Conservation (phyloP, 2,329 filamentous ascomycete species). For the Coniella lustricola region DNA sequence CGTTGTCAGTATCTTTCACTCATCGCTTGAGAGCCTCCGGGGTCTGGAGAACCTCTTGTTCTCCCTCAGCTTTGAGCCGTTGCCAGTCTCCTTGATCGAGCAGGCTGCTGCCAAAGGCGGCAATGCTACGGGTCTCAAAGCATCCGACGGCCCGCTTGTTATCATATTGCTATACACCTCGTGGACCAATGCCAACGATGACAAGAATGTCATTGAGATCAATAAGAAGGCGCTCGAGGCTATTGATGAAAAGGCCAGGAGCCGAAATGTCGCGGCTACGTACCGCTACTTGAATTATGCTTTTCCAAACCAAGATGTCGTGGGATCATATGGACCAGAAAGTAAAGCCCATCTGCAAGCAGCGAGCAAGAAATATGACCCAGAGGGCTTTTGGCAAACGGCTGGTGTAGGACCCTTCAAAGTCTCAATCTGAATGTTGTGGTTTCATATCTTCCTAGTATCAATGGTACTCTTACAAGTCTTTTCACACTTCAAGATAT, state of each 20-base stretch:
- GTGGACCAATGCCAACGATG: neutral
- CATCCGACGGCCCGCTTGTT: neutral
- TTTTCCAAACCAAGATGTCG: slow-evolving; percentile 6
- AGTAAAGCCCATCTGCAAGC: slow-evolving; percentile 5
- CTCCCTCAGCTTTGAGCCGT: neutral
- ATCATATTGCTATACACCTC: neutral
- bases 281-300: slow-evolving; percentile 14
- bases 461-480: no score
- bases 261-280: neutral
- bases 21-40: neutral
- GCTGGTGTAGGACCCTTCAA: neutral
- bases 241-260: neutral
- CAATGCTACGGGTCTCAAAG: neutral
- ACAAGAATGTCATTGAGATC: neutral
- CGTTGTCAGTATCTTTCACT: neutral
- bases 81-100: neutral
- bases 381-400: slow-evolving; percentile 6
- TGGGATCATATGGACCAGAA: slow-evolving; percentile 9
- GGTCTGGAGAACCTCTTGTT: neutral
- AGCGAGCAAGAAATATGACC: slow-evolving; percentile 11
- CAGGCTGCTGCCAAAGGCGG: neutral
- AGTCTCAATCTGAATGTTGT: no score
- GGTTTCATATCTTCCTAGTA: no score
- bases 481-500: no score
- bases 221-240: neutral